Percentiles rank a stretch among this genome's conserved stretches.
Evolutionary conservation across 805 yeast species (phyloP).

Genomic region (Peterozyma toletana): DNA sequence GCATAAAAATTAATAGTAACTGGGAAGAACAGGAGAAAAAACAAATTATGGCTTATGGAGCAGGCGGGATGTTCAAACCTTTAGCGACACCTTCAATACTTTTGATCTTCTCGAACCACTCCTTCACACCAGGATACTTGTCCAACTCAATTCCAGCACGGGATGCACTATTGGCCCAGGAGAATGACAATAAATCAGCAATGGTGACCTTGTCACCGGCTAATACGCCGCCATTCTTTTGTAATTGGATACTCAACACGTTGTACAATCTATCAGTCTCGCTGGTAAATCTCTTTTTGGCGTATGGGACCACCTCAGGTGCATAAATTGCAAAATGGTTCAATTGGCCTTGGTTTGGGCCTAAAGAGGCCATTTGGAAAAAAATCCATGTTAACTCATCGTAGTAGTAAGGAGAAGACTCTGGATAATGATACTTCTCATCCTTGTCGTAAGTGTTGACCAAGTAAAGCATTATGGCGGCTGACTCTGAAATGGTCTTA

Average conservation of each 20-base stretch:
- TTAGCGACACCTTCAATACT: too few species aligned
- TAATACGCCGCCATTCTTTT: conserved; percentile 43
- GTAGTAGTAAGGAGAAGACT: conserved; percentile 37
- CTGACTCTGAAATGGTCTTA: conserved; percentile 45
- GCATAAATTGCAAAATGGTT: conserved; percentile 38
- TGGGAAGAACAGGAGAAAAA: too few species aligned
- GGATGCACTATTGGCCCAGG: conserved; percentile 32
- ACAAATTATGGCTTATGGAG: too few species aligned
- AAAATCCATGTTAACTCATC: conserved; percentile 44
- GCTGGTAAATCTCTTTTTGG: conserved; percentile 38
- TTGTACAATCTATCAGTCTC: conserved; percentile 49
- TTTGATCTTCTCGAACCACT: conserved; percentile 6
- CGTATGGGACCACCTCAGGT: conserved; percentile 47
- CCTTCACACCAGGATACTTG: not conserved
- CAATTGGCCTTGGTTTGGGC: conserved; percentile 62
- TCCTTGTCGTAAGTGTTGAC: conserved; percentile 56
- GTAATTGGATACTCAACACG: conserved; percentile 45
- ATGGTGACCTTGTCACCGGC: conserved; percentile 54
- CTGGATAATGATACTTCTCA: conserved; percentile 33
- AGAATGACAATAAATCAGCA: conserved; percentile 47
- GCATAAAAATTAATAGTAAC: too few species aligned
- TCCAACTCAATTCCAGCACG: conserved; percentile 1
- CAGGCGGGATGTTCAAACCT: too few species aligned
- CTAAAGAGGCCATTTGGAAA: conserved; percentile 53
- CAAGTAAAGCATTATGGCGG: conserved; percentile 52